Evolutionary conservation across 2,329 filamentous ascomycete species (phyloP).

Genomic region (Penicillium sp.): DNA sequence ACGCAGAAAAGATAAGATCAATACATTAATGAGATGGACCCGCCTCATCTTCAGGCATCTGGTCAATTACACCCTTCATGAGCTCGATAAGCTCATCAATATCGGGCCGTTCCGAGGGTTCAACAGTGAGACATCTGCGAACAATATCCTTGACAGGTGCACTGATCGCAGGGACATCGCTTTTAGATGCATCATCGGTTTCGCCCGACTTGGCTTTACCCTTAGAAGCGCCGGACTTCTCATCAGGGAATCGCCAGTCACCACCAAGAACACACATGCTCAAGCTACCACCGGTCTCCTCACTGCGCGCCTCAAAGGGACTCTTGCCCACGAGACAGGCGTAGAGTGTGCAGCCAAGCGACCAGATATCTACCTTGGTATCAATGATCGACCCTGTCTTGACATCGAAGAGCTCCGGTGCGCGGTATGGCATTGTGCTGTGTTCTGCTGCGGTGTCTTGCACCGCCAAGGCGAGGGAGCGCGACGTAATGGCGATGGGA

Average conservation of each 20-base stretch:
- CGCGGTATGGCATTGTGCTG: conserved; percentile 97
- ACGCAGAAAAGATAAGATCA: neutral
- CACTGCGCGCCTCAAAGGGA: conserved; percentile 90
- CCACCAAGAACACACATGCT: conserved; percentile 90
- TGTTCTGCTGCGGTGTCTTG: conserved; percentile 95
- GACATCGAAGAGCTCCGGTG: conserved; percentile 95
- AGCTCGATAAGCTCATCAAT: conserved; percentile 78
- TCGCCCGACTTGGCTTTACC: conserved; percentile 53
- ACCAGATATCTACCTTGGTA: conserved; percentile 98
- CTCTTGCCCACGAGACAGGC: conserved; percentile 95
- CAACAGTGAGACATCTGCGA: conserved; percentile 77
- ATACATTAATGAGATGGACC: conserved; percentile 22
- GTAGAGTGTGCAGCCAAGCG: conserved; percentile 93
- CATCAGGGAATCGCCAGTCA: conserved; percentile 95
- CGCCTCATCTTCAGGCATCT: conserved; percentile 59
- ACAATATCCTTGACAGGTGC: conserved; percentile 85
- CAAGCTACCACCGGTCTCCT: conserved; percentile 91
- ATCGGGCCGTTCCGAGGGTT: conserved; percentile 83
- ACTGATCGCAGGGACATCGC: conserved; percentile 62
- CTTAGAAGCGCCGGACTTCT: conserved; percentile 61
- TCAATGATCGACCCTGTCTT: conserved; percentile 90
- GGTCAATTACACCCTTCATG: conserved; percentile 69
- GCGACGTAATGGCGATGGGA: conserved; percentile 83
- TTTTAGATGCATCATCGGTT: conserved; percentile 19
- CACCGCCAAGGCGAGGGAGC: conserved; percentile 83